Evolutionary conservation across 2,329 filamentous ascomycete species (phyloP), one percentile per base, ranked within the genome.

Genomic region (Colletotrichum echinochloae): DNA sequence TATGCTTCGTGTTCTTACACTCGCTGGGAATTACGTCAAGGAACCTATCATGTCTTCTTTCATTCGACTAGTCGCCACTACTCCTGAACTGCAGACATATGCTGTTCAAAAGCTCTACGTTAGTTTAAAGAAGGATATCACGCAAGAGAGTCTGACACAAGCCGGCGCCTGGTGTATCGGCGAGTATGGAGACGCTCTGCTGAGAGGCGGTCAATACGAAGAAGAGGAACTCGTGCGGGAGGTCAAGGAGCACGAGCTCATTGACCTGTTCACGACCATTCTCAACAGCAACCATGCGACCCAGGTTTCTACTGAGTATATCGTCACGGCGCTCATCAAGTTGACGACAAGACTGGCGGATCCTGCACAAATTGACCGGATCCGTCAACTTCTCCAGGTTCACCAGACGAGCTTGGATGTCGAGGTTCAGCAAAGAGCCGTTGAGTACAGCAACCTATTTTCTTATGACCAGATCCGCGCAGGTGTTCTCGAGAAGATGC

Each of bases 1-100:
- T 2, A 98, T 99, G 91, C 86, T 99, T 64, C 90, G 97, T 28
- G 94, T 99, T 30, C 83, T 99, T 75, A 97, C 95, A 69, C 86
- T 99, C 74, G 96, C 96, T 62, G 96, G 96, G 56, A 97, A 97
- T 81, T 97, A 96, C 77, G 95, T 99, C 75, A 98, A 98, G 81
- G 96, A 99, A 80, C 96, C 97, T 76, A 99, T 99, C 71, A 83
- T 99, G 68, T 98, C 96, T 0, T 98, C 96, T 0, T 98, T 99
- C 78, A 92, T 99, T 71, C 92, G 97, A 59, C 89, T 99, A 2
- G 95, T 99, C 73, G 96, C 96, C 18, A 98, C 95, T 0, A 97
- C 94, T 0, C 91, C 95, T 0, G 96, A 99, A 75, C 85, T 98
- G 48, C 96, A 99, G 81, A 97, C 95, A 0, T 99, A 99, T 78